These are phyloP conservation scores for Hymenoscyphus fraxineus DNA, from an alignment of 2,329 filamentous ascomycete species.

Conservation along the genomic window DNA sequence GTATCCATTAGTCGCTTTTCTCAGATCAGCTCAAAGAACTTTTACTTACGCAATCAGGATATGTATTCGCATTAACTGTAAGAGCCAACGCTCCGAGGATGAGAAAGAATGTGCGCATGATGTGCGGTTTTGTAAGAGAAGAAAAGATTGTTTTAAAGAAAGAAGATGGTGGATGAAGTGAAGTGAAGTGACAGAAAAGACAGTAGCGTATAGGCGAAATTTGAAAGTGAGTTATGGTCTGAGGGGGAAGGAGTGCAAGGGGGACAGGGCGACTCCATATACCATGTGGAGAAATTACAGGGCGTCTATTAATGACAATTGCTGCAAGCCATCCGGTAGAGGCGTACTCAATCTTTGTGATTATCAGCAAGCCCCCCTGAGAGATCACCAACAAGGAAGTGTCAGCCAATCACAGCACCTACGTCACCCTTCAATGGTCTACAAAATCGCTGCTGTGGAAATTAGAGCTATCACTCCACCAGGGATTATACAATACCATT, in stretches of 20 bases:
- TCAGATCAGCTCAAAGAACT: not conserved
- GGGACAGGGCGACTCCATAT: not conserved
- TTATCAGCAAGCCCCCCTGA: not conserved
- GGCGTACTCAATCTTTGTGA: not conserved
- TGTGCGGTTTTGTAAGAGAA: not conserved
- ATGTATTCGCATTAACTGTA: not conserved
- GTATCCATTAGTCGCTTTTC: not conserved
- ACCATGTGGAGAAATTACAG: not conserved
- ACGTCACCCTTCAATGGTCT: not conserved
- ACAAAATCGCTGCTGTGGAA: not conserved
- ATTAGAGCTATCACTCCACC: conserved; percentile 1
- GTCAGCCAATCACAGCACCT: not conserved
- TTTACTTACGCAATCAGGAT: not conserved
- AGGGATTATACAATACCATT: not conserved
- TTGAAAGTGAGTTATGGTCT: not conserved
- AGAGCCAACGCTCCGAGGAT: not conserved
- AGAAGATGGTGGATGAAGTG: not conserved
- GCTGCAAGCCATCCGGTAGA: not conserved
- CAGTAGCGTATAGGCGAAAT: not conserved
- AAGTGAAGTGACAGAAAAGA: not conserved
- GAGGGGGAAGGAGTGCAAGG: not conserved
- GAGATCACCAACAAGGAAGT: not conserved
- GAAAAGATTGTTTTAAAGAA: not conserved
- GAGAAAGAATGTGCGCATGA: not conserved
- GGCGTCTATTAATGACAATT: conserved; percentile 1